Evolutionary conservation across 2,329 filamentous ascomycete genomes (phyloP).

Genomic region (Diaporthe batatas): DNA sequence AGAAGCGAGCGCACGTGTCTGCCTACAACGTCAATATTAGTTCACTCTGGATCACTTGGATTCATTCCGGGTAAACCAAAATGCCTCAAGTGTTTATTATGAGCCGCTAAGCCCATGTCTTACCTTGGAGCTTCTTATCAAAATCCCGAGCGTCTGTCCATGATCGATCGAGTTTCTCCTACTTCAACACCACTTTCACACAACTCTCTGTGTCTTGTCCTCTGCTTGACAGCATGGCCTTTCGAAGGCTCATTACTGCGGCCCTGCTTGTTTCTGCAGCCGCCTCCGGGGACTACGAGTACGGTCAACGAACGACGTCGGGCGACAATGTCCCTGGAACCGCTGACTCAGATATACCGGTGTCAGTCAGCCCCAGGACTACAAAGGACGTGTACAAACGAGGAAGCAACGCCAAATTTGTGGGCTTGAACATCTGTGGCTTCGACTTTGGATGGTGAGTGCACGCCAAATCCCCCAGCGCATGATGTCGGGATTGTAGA

Average conservation of each 20-base stretch:
- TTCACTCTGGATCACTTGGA: neutral
- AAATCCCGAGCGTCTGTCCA: neutral
- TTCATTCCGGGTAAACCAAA: neutral
- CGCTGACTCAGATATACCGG: neutral
- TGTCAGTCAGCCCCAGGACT: too few species aligned
- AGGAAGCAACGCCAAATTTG: slow-evolving; percentile 10
- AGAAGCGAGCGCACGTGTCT: neutral
- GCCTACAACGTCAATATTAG: neutral
- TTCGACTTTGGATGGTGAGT: slow-evolving; percentile 60
- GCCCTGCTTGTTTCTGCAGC: neutral
- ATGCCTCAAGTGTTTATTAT: neutral
- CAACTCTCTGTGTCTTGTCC: neutral
- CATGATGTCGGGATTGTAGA: too few species aligned
- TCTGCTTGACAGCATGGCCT: neutral
- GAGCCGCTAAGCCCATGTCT: neutral
- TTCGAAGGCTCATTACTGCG: neutral
- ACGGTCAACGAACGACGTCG: neutral
- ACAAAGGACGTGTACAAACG: too few species aligned
- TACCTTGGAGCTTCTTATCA: neutral
- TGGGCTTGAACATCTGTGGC: slow-evolving; percentile 59
- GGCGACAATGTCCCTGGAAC: neutral
- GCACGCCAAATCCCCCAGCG: too few species aligned
- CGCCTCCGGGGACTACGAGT: neutral
- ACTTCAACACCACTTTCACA: neutral
- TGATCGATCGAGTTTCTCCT: neutral